Evolutionary conservation across 2,329 filamentous ascomycete genomes (phyloP).

Genomic region (Fusarium odoratissimum): DNA sequence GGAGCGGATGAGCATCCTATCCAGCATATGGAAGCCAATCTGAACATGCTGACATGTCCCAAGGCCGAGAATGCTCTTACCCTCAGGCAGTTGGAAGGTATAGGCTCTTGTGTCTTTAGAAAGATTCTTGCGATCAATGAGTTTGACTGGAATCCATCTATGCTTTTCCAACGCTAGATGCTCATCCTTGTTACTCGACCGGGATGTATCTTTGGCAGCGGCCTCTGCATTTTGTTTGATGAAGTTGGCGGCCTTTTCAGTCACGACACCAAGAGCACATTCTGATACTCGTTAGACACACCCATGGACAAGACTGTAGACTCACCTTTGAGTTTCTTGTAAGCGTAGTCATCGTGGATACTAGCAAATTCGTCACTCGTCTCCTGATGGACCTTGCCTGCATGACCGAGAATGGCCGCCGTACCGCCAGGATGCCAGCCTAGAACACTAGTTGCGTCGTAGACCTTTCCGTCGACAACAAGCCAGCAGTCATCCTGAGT

Average conservation of each 20-base stretch:
- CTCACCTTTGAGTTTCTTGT: background rate
- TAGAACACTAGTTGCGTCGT: background rate
- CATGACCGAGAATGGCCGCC: background rate
- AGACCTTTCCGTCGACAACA: background rate
- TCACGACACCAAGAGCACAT: background rate
- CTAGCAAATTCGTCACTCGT: background rate
- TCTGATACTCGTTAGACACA: background rate
- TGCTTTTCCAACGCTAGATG: background rate
- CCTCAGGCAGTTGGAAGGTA: background rate
- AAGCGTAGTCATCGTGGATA: background rate
- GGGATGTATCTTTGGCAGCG: background rate
- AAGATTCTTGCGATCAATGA: background rate
- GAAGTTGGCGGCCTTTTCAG: background rate
- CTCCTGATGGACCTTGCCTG: background rate
- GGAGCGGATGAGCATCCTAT: background rate
- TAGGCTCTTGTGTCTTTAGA: background rate
- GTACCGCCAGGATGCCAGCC: background rate
- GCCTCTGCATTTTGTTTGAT: background rate
- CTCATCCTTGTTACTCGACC: background rate
- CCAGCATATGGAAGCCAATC: background rate
- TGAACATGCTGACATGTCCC: background rate
- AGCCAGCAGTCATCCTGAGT: background rate
- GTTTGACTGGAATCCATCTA: background rate
- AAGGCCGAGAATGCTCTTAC: background rate
- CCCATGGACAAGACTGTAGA: rapidly evolving